These are phyloP conservation scores for Arctostaphylos glauca DNA, from an alignment of 148 eudicot species.

Conservation along the genomic window DNA sequence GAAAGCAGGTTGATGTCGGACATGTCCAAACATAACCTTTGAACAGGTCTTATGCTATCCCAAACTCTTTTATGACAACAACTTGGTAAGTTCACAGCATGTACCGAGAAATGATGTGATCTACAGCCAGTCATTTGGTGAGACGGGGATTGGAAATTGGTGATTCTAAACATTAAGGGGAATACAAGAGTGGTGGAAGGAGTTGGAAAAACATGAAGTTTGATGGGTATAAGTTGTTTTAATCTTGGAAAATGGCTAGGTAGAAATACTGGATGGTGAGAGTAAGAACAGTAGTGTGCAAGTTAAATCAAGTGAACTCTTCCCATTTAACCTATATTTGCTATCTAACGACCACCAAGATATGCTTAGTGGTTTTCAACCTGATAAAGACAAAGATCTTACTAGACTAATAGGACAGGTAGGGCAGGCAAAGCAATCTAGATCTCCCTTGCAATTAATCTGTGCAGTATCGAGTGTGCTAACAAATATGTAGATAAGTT, in stretches of 20 bases:
- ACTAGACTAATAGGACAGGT: no score
- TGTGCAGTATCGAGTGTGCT: background rate
- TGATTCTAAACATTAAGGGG: background rate
- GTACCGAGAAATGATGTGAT: background rate
- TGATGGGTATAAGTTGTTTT: background rate
- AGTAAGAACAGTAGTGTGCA: background rate
- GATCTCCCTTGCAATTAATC: no score
- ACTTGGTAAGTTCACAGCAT: background rate
- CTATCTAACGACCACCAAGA: no score
- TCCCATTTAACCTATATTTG: background rate
- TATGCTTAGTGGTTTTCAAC: no score
- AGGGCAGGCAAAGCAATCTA: no score
- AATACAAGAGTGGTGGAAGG: background rate
- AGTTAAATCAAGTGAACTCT: background rate
- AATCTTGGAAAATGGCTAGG: background rate
- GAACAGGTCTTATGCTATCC: background rate
- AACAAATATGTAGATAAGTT: background rate
- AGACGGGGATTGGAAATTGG: background rate
- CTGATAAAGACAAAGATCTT: no score
- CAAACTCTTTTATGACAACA: background rate
- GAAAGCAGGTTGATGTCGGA: background rate
- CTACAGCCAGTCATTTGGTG: background rate
- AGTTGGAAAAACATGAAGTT: background rate
- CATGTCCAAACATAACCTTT: background rate
- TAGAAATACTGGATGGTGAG: background rate